phyloP scores from a whole-genome alignment of 768 basidiomycete genomes.

The Naganishia onofrii region DNA sequence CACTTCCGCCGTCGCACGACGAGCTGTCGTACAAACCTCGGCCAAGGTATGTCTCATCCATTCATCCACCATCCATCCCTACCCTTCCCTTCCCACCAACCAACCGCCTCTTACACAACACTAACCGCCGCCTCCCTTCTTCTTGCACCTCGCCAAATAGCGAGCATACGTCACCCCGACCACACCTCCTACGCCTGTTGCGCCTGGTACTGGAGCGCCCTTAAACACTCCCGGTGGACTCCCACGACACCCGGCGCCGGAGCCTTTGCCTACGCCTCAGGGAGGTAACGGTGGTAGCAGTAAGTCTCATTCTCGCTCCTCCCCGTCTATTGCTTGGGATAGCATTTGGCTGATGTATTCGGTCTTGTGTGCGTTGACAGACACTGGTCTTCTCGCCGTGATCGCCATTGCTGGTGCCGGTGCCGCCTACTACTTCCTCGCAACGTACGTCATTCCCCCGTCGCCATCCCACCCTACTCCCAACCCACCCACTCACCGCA shows the following conservation, averaged over 20 bases:
- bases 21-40: constrained; percentile 17
- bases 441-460: constrained; percentile 24
- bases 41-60: constrained; percentile 18
- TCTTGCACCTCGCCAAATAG: background rate
- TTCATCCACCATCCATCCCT: too few species aligned
- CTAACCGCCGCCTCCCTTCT: background rate
- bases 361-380: background rate
- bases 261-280: constrained; percentile 23
- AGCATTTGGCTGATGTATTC: too few species aligned
- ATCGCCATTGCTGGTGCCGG: constrained; percentile 29
- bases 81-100: background rate
- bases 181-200: constrained; percentile 19
- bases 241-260: constrained; percentile 17
- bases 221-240: constrained; percentile 21
- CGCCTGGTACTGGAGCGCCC: constrained; percentile 15
- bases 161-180: constrained; percentile 16
- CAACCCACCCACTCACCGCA: background rate
- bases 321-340: background rate
- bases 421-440: constrained; percentile 33
- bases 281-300: constrained; percentile 28
- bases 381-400: constrained; percentile 29
- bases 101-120: too few species aligned
- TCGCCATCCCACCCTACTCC: too few species aligned
- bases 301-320: constrained; percentile 2
- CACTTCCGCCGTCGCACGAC: constrained; percentile 24